Base-by-base conservation (phyloP, 306 rosid species). In the Benincasa hispida region DNA sequence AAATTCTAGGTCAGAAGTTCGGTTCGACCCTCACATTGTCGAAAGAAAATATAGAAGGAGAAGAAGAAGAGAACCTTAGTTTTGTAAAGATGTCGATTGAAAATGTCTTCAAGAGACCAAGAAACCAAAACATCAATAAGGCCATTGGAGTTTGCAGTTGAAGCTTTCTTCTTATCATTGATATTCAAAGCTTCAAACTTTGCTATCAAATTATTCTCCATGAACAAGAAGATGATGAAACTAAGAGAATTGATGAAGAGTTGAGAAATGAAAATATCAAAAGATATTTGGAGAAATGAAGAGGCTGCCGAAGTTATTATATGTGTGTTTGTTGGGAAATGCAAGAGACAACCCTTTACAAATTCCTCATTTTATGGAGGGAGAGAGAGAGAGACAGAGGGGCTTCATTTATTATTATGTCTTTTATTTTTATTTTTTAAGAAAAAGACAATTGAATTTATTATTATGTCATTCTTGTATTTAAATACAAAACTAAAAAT, bases 61-160 rank as follows among this genome's bases (percentile, higher is more conserved):
- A 60, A 48, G 17, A 3, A 58, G 2, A 37, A 50, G 15, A n/a
- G 45, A 39, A 88, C 93, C 92, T 83, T 32, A 67, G 77, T 25
- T 39, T 42, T 72, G 80, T 79, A 87, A 19, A 87, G 86, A 48
- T 85, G 76, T 41, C 85, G 32, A 24, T 85, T 77, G 80, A 59
- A 65, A 76, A 91, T 86, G 77, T 88, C 86, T 39, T 85, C 77
- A 5, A 12, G 96, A 12, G 96, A 83, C 96, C 93, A 91, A 28
- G 92, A 86, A 74, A 89, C 79, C 11, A 91, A 59, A 13, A 45
- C 79, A 58, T 85, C 72, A 8, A 74, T 65, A 37, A 91, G 84
- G 37, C 59, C 50, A 3, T 2, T 65, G 50, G 24, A 2, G 4
- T 34, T 65, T 35, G 72, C 1, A 11, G 30, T 14, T 60, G n/a